Evolutionary conservation across 768 basidiomycete genomes (phyloP), one percentile per base, ranked within the genome.

Genomic region (Sistotremastrum suecicum): DNA sequence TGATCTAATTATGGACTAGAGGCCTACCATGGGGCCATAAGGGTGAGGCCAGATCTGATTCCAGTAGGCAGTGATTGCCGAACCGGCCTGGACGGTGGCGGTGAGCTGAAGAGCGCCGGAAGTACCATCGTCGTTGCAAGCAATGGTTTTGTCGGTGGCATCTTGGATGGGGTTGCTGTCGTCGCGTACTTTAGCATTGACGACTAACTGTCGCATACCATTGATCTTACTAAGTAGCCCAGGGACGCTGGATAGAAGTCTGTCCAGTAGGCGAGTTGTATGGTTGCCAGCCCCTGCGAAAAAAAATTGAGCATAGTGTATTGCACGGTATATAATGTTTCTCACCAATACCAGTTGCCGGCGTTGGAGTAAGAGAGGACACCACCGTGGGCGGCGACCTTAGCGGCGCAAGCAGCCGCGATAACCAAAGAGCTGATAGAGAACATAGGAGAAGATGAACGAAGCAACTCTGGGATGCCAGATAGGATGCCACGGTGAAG

Each of bases 11-110:
- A 43, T 34, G 11, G 66, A 66, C 58, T 67, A 64, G 57, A 67
- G 67, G 32, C 62, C 58, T 41, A 60, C 56, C 45, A 62, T 54
- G 8, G 60, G 57, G 9, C 63, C 64, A 38, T 59, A 57, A 20
- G 37, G 8, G 36, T 48, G 46, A 5, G 43, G 43, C 47, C 43
- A 32, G 42, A 47, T 39, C 42, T 50, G 49, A 29, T 48, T 49
- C 47, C 47, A 48, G 41, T 50, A 50, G 2, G 48, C 50, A 33
- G 43, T 50, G 39, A 51, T 50, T 11, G 50, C 29, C 7, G 36
- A 40, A 34, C 50, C 50, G 20, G 50, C 50, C 7, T 35, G 43
- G 42, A 51, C 44, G 46, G 48, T 45, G 4, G 43, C 48, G 4
- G 50, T 51, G 5, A 45, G 28, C 34, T 51, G 50, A 33, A 49